phyloP scores from a whole-genome alignment of 495 filamentous ascomycete species.

The Aspergillus funiculosus region DNA sequence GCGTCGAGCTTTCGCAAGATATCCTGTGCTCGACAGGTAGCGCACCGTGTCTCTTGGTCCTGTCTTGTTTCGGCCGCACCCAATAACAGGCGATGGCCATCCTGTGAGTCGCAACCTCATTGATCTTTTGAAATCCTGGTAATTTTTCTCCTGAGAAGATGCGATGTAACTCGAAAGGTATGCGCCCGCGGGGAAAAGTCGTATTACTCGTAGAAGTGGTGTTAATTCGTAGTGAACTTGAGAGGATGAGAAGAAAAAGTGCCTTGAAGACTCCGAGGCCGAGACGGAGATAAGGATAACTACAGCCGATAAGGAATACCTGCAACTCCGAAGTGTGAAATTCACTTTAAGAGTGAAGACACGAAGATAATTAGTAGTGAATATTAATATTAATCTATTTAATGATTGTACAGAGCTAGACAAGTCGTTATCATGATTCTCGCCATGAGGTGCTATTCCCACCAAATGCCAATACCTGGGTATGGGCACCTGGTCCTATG shows the following conservation, averaged over 20 bases:
- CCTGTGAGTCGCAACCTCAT: conserved; percentile 11
- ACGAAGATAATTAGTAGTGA: too few relatives aligned
- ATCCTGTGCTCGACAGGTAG: conserved; percentile 25
- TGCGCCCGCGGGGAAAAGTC: too few relatives aligned
- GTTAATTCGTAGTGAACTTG: background rate
- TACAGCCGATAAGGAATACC: background rate
- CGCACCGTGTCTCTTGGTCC: conserved; percentile 11
- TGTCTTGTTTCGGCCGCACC: conserved; percentile 4
- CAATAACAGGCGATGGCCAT: conserved; percentile 8
- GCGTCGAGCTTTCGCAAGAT: conserved; percentile 20
- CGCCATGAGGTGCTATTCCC: too few relatives aligned
- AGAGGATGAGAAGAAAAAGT: background rate
- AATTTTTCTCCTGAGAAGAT: background rate
- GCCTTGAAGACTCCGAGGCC: conserved; percentile 11
- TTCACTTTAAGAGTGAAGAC: background rate
- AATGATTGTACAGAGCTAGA: too few relatives aligned
- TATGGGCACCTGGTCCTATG: too few relatives aligned
- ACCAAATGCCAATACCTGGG: too few relatives aligned
- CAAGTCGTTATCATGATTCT: too few relatives aligned
- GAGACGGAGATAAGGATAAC: conserved; percentile 19
- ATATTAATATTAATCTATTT: too few relatives aligned
- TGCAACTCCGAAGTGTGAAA: background rate
- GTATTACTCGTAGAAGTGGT: too few relatives aligned
- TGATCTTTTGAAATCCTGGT: background rate
- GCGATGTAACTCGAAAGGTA: background rate